Conservation (phyloP, 306 rosid genomes). For the Cucumis cinereus region DNA sequence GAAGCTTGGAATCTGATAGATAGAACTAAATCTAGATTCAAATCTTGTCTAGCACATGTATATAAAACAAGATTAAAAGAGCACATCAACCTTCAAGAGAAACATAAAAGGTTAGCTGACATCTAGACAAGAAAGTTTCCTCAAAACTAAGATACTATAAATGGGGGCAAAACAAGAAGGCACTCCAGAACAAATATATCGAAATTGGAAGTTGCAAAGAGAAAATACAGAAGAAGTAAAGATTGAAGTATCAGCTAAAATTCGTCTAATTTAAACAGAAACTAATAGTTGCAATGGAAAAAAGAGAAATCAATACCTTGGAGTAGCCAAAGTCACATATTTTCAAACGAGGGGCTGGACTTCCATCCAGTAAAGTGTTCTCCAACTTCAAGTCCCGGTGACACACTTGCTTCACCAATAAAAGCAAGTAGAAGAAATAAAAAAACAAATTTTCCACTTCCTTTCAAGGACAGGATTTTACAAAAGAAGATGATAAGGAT, state of each 20-base stretch:
- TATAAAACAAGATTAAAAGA: not conserved
- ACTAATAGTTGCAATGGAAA: not conserved
- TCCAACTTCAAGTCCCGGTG: constrained; percentile 94
- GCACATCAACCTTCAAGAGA: constrained; percentile 4
- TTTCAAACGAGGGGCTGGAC: constrained; percentile 70
- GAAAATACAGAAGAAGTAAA: not conserved
- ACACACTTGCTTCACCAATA: constrained; percentile 75
- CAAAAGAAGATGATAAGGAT: not conserved
- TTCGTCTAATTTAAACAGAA: not conserved
- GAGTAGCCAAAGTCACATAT: constrained; percentile 98
- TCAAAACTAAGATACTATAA: not conserved
- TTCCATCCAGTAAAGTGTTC: constrained; percentile 90
- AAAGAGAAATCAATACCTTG: constrained; percentile 35
- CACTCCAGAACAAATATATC: not conserved
- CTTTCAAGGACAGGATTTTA: not conserved
- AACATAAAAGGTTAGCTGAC: not conserved
- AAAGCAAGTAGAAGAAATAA: constrained; percentile 7
- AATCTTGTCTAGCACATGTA: not conserved
- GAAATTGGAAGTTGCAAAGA: not conserved
- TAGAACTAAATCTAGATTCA: constrained; percentile 4
- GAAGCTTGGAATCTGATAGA: not conserved
- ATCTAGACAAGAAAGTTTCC: not conserved
- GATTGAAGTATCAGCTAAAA: not conserved
- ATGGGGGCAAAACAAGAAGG: not conserved
- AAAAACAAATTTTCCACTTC: not conserved